Evolutionary conservation across 2,329 filamentous ascomycete genomes (phyloP).

Genomic region (Colletotrichum lini): DNA sequence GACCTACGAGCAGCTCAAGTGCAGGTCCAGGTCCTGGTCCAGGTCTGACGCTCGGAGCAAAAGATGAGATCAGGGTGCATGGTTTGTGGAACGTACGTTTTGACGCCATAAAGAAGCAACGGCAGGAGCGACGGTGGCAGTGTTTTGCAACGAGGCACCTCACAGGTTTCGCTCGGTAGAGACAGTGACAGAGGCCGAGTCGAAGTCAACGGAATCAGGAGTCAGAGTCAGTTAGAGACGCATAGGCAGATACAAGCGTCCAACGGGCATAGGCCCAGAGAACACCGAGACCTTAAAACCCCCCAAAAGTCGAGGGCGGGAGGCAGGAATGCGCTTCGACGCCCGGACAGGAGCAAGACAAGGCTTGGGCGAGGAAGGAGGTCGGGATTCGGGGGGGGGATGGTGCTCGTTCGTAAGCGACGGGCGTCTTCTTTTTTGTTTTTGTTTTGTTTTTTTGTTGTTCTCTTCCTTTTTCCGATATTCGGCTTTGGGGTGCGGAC

Average conservation of each 20-base stretch:
- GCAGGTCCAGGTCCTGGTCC: background rate
- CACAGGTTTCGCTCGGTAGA: slow-evolving; percentile 12
- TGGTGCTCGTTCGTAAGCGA: slow-evolving; percentile 13
- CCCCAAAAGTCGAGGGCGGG: background rate
- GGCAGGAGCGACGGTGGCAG: slow-evolving; percentile 6
- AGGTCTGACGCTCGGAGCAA: slow-evolving; percentile 23
- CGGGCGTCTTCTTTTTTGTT: background rate
- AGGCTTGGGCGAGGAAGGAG: background rate
- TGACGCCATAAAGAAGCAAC: slow-evolving; percentile 44
- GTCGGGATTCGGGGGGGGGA: background rate
- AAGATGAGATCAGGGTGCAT: slow-evolving; percentile 27
- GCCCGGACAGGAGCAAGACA: background rate
- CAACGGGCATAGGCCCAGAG: slow-evolving; percentile 36
- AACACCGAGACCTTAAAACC: slow-evolving; percentile 6
- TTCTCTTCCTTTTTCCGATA: background rate
- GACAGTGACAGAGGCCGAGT: slow-evolving; percentile 6
- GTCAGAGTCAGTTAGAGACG: slow-evolving; percentile 1
- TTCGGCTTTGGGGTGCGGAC: background rate
- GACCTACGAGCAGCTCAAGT: background rate
- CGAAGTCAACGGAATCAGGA: background rate
- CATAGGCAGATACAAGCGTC: slow-evolving; percentile 34
- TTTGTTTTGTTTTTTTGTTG: background rate
- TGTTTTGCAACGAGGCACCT: slow-evolving; percentile 27
- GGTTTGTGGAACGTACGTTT: slow-evolving; percentile 41
- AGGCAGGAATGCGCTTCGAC: slow-evolving; percentile 18